phyloP scores from a whole-genome alignment of 192 early-diverging fungal species.

The Podila epicladia region DNA sequence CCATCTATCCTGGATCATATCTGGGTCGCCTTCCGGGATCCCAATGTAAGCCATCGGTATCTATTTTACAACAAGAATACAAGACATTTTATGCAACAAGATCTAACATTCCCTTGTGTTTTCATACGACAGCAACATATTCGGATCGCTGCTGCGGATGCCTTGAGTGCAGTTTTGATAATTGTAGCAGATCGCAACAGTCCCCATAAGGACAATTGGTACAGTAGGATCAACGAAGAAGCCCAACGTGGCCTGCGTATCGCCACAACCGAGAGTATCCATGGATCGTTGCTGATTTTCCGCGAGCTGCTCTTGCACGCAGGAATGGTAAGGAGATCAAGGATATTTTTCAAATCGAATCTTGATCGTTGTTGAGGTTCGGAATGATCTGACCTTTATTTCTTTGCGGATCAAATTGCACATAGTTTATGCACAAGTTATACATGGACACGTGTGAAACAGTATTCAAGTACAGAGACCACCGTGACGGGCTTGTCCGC shows the following conservation, averaged over 20 bases:
- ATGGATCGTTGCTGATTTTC: conserved; percentile 85
- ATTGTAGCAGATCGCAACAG: conserved; percentile 85
- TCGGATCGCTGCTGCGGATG: conserved; percentile 84
- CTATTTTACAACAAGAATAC: neutral
- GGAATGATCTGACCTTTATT: too few relatives aligned
- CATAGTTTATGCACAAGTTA: conserved; percentile 84
- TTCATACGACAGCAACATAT: conserved; percentile 58
- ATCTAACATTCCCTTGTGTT: neutral
- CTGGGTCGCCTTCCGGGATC: conserved; percentile 86
- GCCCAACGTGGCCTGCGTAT: conserved; percentile 75
- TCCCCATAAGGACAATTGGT: conserved; percentile 69
- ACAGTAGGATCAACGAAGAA: conserved; percentile 85
- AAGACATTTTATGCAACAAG: neutral
- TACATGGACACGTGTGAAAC: conserved; percentile 81
- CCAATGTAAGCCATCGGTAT: conserved; percentile 53
- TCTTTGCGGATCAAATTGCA: neutral
- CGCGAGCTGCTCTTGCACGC: conserved; percentile 84
- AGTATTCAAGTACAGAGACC: conserved; percentile 80
- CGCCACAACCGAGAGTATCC: conserved; percentile 81
- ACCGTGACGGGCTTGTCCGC: conserved; percentile 81
- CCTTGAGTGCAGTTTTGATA: conserved; percentile 78
- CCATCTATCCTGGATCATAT: conserved; percentile 85
- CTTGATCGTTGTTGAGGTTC: too few relatives aligned
- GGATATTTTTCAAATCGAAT: neutral
- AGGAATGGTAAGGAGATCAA: conserved; percentile 67